phyloP scores from a whole-genome alignment of 768 basidiomycete genomes.

The Naganishia vaughanmartiniae region DNA sequence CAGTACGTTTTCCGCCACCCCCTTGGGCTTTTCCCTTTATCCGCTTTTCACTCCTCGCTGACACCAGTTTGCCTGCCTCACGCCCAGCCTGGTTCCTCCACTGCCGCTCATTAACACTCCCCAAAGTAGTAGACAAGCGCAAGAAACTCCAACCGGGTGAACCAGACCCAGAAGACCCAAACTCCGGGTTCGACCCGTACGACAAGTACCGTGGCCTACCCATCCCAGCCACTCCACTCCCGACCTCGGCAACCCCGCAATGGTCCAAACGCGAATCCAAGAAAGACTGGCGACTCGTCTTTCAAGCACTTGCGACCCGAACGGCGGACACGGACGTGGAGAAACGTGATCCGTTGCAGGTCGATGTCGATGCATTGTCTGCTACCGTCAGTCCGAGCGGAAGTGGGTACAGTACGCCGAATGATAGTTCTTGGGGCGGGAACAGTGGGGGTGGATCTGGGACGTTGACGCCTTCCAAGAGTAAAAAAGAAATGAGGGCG shows the following conservation, averaged over 20 bases:
- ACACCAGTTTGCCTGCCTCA: neutral
- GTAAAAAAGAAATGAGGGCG: constrained; percentile 81
- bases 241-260: constrained; percentile 55
- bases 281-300: constrained; percentile 71
- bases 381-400: neutral
- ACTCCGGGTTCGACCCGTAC: constrained; percentile 46
- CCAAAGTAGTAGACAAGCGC: constrained; percentile 57
- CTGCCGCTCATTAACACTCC: constrained; percentile 81
- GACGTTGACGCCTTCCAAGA: constrained; percentile 57
- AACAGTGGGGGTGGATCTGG: constrained; percentile 53
- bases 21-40: neutral
- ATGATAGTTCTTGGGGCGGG: constrained; percentile 21
- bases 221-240: constrained; percentile 40
- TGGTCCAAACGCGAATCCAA: constrained; percentile 95
- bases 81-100: constrained; percentile 88
- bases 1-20: constrained; percentile 62
- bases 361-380: constrained; percentile 27
- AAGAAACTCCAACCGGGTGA: constrained; percentile 44
- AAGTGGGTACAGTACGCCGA: constrained; percentile 41
- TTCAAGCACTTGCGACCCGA: constrained; percentile 39
- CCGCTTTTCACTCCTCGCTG: neutral
- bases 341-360: constrained; percentile 41
- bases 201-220: constrained; percentile 48
- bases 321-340: constrained; percentile 42
- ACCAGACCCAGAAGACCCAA: constrained; percentile 36